These are phyloP conservation scores for Colletotrichum phormii DNA, from an alignment of 2,329 filamentous ascomycete species.

Conservation along the genomic window DNA sequence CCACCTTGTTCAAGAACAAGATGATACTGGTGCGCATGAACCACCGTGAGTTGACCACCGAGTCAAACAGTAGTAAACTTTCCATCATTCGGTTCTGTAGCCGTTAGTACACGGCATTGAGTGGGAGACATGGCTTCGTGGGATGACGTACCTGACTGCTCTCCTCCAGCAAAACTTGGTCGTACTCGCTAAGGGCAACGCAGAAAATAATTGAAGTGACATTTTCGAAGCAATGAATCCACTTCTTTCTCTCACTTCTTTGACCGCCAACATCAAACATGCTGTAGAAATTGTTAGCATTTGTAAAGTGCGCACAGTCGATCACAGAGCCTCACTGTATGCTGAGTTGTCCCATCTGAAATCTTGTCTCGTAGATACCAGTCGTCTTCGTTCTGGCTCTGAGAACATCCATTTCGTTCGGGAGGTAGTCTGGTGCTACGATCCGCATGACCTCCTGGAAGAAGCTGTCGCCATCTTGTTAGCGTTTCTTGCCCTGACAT, in stretches of 20 bases:
- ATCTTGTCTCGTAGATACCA: slow-evolving; percentile 98
- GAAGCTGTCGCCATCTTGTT: slow-evolving; percentile 71
- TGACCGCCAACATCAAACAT: slow-evolving; percentile 99
- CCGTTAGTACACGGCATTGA: slow-evolving; percentile 31
- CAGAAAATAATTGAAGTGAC: slow-evolving; percentile 99
- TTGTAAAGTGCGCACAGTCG: background rate
- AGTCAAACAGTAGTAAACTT: slow-evolving; percentile 94
- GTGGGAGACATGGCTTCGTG: background rate
- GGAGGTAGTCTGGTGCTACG: slow-evolving; percentile 85
- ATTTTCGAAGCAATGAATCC: slow-evolving; percentile 99
- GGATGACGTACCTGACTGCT: slow-evolving; percentile 84
- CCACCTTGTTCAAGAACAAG: slow-evolving; percentile 98
- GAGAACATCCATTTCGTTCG: slow-evolving; percentile 93
- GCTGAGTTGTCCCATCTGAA: slow-evolving; percentile 97
- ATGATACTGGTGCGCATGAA: slow-evolving; percentile 99
- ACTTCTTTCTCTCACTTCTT: slow-evolving; percentile 97
- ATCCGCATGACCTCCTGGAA: slow-evolving; percentile 94
- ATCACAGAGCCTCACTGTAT: slow-evolving; percentile 82
- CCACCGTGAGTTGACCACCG: slow-evolving; percentile 98
- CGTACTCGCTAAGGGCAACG: slow-evolving; percentile 97
- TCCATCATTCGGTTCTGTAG: slow-evolving; percentile 98
- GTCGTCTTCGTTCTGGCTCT: slow-evolving; percentile 98
- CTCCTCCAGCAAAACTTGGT: slow-evolving; percentile 96
- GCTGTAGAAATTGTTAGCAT: slow-evolving; percentile 60
- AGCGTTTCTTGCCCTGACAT: slow-evolving; percentile 31